phyloP scores from a whole-genome alignment of 495 filamentous ascomycete species.

The Aspergillus avenaceus region DNA sequence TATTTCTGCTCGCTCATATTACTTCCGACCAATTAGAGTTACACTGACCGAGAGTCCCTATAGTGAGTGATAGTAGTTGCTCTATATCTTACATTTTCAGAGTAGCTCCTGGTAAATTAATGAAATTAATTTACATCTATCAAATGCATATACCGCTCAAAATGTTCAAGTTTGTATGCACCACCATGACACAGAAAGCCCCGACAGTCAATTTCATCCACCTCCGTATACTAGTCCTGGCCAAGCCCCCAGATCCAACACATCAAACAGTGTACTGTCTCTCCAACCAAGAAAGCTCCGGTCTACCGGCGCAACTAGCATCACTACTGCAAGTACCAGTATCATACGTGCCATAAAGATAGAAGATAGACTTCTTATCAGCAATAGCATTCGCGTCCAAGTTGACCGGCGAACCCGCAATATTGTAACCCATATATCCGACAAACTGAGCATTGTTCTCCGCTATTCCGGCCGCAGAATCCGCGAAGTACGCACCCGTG shows the following conservation, averaged over 20 bases:
- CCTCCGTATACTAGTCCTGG: too few relatives aligned
- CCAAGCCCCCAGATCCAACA: not conserved
- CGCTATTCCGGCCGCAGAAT: not conserved
- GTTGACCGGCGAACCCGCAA: not conserved
- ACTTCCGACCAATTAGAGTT: too few relatives aligned
- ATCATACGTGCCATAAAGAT: not conserved
- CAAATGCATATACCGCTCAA: too few relatives aligned
- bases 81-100: too few relatives aligned
- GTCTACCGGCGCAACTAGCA: not conserved
- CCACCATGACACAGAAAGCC: too few relatives aligned
- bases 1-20: too few relatives aligned
- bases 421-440: not conserved
- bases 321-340: not conserved
- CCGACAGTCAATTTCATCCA: too few relatives aligned
- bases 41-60: too few relatives aligned
- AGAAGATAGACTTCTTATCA: constrained; percentile 1
- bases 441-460: not conserved
- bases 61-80: too few relatives aligned
- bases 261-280: not conserved
- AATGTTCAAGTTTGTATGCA: too few relatives aligned
- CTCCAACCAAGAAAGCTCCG: not conserved
- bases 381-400: not conserved
- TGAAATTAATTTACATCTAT: too few relatives aligned
- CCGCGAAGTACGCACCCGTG: constrained; percentile 5
- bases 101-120: too few relatives aligned